These are phyloP conservation scores for Nosema muscidifuracis DNA, from an alignment of 371 early-diverging fungal species.

Conservation along the genomic window DNA sequence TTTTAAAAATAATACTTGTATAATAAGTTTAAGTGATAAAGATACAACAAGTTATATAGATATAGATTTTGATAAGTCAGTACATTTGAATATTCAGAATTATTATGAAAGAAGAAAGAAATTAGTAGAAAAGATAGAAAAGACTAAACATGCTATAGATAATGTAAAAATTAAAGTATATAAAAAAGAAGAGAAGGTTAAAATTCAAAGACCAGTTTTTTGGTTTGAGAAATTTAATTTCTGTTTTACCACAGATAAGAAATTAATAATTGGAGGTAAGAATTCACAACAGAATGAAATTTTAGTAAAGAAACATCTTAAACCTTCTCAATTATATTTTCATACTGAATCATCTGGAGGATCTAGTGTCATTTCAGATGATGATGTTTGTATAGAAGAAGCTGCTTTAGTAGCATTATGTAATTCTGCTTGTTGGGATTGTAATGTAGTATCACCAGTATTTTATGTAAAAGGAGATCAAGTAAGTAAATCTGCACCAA, in stretches of 20 bases:
- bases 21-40: slow-evolving; percentile 36
- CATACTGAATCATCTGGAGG: slow-evolving; percentile 92
- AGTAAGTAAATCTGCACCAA: slow-evolving; percentile 82
- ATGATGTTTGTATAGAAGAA: slow-evolving; percentile 67
- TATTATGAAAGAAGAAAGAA: slow-evolving; percentile 58
- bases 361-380: slow-evolving; percentile 68
- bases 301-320: slow-evolving; percentile 70
- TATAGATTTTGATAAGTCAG: slow-evolving; percentile 25
- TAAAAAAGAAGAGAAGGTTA: slow-evolving; percentile 29
- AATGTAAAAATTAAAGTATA: slow-evolving; percentile 43
- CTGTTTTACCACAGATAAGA: slow-evolving; percentile 82
- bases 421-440: slow-evolving; percentile 90
- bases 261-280: slow-evolving; percentile 84
- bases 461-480: slow-evolving; percentile 88
- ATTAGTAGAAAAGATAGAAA: slow-evolving; percentile 55
- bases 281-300: slow-evolving; percentile 92
- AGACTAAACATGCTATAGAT: slow-evolving; percentile 55
- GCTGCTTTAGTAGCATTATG: slow-evolving; percentile 88
- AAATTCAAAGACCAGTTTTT: slow-evolving; percentile 69
- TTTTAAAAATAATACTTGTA: slow-evolving; percentile 54
- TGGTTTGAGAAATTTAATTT: slow-evolving; percentile 99
- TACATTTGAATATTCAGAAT: slow-evolving; percentile 40
- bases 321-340: slow-evolving; percentile 75
- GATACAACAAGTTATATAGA: slow-evolving; percentile 12
- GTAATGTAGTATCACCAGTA: slow-evolving; percentile 82